Conservation (phyloP, 495 filamentous ascomycete genomes). For the Hypoxylon intermedium region DNA sequence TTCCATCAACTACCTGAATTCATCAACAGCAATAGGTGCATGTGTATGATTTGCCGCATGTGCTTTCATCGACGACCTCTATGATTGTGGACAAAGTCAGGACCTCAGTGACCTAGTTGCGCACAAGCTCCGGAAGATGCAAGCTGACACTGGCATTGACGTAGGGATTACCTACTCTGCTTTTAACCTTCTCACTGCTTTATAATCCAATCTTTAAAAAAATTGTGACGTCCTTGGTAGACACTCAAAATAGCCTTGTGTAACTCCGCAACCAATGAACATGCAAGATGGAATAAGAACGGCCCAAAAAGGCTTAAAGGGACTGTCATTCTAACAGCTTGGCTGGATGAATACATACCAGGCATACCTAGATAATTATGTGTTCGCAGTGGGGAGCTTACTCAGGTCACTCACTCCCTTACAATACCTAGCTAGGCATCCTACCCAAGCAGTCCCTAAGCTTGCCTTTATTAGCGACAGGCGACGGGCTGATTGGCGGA, state of each 20-base stretch:
- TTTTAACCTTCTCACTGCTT: neutral
- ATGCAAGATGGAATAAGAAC: neutral
- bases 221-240: neutral
- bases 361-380: no score
- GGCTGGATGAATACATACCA: slow-evolving; percentile 2
- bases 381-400: slow-evolving; percentile 25
- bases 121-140: neutral
- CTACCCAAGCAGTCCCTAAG: slow-evolving; percentile 3
- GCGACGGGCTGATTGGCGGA: slow-evolving; percentile 21
- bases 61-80: no score
- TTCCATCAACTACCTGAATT: no score
- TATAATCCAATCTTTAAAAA: slow-evolving; percentile 3
- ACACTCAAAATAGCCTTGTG: neutral
- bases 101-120: neutral
- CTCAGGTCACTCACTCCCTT: slow-evolving; percentile 21
- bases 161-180: slow-evolving; percentile 14
- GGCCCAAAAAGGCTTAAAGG: slow-evolving; percentile 2
- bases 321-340: slow-evolving; percentile 1
- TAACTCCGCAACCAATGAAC: slow-evolving; percentile 12
- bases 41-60: no score
- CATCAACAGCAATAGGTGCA: no score
- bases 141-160: slow-evolving; percentile 2
- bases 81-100: neutral
- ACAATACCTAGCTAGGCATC: slow-evolving; percentile 16
- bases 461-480: slow-evolving; percentile 20